Base-by-base conservation (phyloP, 805 yeast species). In the Hanseniaspora valbyensis region DNA sequence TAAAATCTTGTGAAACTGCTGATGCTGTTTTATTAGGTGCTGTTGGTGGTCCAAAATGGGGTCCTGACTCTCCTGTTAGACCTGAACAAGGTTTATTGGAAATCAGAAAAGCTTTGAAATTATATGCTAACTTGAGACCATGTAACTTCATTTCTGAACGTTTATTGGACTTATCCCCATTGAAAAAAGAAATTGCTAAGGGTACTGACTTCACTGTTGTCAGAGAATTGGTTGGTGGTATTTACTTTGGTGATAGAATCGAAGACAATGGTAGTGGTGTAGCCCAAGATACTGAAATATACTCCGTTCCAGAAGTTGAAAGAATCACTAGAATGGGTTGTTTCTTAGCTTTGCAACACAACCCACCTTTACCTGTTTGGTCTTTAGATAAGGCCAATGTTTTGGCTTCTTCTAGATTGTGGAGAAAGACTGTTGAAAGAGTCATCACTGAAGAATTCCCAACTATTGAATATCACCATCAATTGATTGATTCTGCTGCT, bases 11-110 rank as follows among this genome's bases (percentile, higher is more conserved):
- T 33, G 88, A 86, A 68, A 69, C 70, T 41, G 82, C 97, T 1
- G 94, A 90, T 64, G 98, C 97, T 24, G 95, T 92, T n/a, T 71
- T 92, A 57, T 74, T 92, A 52, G 98, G 98, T 57, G 96, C 98
- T 8, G 98, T 92, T 30, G 98, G 98, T 56, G 98, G 98, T 30
- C 98, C 98, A 54, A 92, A 92, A 70, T 92, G 98, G 98, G 97
- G 97, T 33, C 85, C 96, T 25, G 96, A 96, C 45, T 63, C 75
- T 12, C 51, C 51, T 12, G 97, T 90, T 42, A 81, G 98, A 71
- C 98, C 98, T 48, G 98, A 92, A 67, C 97, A 87, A 69, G 98
- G 98, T 54, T 75, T 92, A 58, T 75, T 92, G 57, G 77, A 89
- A 71, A 90, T 92, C 66, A 80, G 98, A 69, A 92, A 92, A 68